These are phyloP conservation scores for Tetrastigma voinierianum DNA, from an alignment of 164 flowering plant species.

Conservation along the genomic window DNA sequence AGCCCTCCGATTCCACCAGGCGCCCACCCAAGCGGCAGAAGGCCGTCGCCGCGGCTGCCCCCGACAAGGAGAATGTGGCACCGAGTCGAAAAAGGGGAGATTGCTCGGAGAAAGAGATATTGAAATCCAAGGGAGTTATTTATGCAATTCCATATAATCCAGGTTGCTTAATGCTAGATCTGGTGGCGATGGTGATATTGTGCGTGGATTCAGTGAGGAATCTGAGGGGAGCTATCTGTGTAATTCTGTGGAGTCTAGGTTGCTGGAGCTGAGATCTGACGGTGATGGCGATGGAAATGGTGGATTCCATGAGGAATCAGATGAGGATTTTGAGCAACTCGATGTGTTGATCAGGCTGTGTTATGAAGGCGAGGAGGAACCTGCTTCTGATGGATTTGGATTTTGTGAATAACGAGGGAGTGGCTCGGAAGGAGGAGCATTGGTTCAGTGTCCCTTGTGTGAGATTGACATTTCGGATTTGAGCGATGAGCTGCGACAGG, in stretches of 20 bases:
- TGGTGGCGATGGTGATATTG: too few species aligned
- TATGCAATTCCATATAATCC: conserved; percentile 25
- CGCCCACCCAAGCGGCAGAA: conserved; percentile 31
- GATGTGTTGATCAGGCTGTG: conserved; percentile 64
- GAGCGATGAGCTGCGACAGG: conserved; percentile 51
- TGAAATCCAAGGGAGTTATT: conserved; percentile 17
- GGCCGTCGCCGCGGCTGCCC: conserved; percentile 1
- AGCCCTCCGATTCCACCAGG: conserved; percentile 17
- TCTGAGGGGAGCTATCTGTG: conserved; percentile 1
- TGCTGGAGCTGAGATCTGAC: conserved; percentile 12
- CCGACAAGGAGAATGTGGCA: conserved; percentile 37
- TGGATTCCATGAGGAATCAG: conserved; percentile 33
- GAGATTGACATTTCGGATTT: conserved; percentile 65
- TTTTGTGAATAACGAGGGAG: background rate
- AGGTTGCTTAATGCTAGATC: conserved; percentile 8
- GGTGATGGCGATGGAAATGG: background rate
- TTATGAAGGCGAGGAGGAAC: conserved; percentile 22
- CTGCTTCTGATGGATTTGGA: conserved; percentile 3
- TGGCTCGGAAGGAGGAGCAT: conserved; percentile 8
- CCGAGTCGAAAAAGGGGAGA: conserved; percentile 4
- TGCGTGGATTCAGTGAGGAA: background rate
- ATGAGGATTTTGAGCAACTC: conserved; percentile 44
- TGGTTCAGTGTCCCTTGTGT: conserved; percentile 73
- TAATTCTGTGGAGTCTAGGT: conserved; percentile 16
- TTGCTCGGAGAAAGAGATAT: too few species aligned